Conservation (phyloP, 2,329 filamentous ascomycete species). For the Dactylellina leptospora region DNA sequence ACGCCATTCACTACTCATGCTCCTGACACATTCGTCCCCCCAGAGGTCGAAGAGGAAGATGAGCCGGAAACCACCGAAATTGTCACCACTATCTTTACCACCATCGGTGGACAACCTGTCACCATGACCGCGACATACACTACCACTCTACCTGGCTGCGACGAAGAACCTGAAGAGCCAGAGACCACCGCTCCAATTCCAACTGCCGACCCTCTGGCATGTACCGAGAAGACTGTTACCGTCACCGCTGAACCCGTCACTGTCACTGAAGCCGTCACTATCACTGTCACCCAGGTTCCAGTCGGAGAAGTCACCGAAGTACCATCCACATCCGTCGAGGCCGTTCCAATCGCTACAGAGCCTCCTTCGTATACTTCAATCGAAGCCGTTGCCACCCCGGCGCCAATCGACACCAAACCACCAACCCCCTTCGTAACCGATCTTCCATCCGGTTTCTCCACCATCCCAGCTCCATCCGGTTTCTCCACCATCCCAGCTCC, state of each 20-base stretch:
- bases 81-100: conserved; percentile 36
- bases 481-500: conserved; percentile 28
- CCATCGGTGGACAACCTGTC: conserved; percentile 38
- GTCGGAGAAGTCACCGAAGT: background rate
- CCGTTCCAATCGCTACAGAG: too few species aligned
- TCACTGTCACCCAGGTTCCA: conserved; percentile 24
- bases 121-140: conserved; percentile 44
- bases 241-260: conserved; percentile 19
- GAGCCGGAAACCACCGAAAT: conserved; percentile 17
- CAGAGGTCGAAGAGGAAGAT: conserved; percentile 4
- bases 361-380: conserved; percentile 6
- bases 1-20: conserved; percentile 8
- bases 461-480: conserved; percentile 18
- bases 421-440: background rate
- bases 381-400: conserved; percentile 1
- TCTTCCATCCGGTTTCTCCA: background rate
- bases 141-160: conserved; percentile 36
- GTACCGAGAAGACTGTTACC: conserved; percentile 13
- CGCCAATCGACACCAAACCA: background rate
- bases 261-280: conserved; percentile 23
- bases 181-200: conserved; percentile 7
- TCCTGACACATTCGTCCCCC: background rate
- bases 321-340: background rate
- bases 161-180: conserved; percentile 26
- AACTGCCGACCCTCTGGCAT: conserved; percentile 10